Conservation (phyloP, 805 yeast species). For the Tetrapisispora fleetii region DNA sequence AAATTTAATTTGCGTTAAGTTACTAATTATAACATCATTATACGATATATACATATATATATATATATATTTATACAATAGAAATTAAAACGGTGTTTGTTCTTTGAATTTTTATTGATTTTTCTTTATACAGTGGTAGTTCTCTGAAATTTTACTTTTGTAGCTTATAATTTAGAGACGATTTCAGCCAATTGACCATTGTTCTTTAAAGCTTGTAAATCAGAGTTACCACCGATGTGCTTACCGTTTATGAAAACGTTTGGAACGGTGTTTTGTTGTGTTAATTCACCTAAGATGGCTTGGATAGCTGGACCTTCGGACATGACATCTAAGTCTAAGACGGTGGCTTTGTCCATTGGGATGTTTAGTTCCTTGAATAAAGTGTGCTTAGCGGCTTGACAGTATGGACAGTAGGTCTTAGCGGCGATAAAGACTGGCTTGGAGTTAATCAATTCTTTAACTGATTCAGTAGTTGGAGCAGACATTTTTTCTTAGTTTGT, state of each 20-base stretch:
- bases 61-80: too few species aligned
- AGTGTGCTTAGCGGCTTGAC: constrained; percentile 37
- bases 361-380: constrained; percentile 33
- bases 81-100: too few species aligned
- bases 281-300: constrained; percentile 59
- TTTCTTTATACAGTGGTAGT: too few species aligned
- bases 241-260: constrained; percentile 80
- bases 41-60: too few species aligned
- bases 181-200: constrained; percentile 43
- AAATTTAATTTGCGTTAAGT: too few species aligned
- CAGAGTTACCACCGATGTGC: constrained; percentile 94
- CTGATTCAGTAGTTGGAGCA: constrained; percentile 46
- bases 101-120: too few species aligned
- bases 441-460: constrained; percentile 51
- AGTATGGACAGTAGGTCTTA: constrained; percentile 64
- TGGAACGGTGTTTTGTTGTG: constrained; percentile 92
- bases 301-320: constrained; percentile 73
- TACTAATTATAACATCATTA: too few species aligned
- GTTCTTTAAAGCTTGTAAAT: constrained; percentile 61
- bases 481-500: constrained; percentile 53
- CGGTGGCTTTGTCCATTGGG: constrained; percentile 31
- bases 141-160: too few species aligned
- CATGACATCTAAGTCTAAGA: constrained; percentile 37
- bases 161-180: neutral
- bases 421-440: constrained; percentile 73